phyloP scores from a whole-genome alignment of 2,329 filamentous ascomycete genomes.

The Aspergillus viridinutans region DNA sequence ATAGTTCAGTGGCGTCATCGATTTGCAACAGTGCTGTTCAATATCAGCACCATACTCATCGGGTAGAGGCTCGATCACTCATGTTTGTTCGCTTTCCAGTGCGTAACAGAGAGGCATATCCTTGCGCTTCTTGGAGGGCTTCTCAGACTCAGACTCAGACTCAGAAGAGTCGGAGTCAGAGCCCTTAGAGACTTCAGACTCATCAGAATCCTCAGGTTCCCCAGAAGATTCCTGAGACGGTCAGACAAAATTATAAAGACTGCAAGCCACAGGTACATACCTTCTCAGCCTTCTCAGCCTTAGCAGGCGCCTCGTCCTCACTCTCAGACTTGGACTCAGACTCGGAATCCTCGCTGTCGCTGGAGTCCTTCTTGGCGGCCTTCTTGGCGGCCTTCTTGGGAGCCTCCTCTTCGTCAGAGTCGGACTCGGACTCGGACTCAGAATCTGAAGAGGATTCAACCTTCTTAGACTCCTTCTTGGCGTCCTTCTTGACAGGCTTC shows the following conservation, averaged over 20 bases:
- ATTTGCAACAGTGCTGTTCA: too few relatives aligned
- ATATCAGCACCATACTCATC: too few relatives aligned
- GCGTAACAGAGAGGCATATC: too few relatives aligned
- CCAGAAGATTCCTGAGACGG: conserved; percentile 9
- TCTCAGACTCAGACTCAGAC: conserved; percentile 29
- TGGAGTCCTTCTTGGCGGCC: conserved; percentile 18
- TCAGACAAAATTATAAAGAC: conserved; percentile 3
- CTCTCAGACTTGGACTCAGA: conserved; percentile 26
- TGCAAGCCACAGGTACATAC: conserved; percentile 12
- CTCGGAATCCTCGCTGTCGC: conserved; percentile 26
- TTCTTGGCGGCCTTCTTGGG: conserved; percentile 26
- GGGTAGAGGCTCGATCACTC: too few relatives aligned
- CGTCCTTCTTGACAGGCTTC: conserved; percentile 23
- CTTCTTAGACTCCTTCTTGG: conserved; percentile 22
- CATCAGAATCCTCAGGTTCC: conserved; percentile 9
- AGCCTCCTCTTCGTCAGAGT: conserved; percentile 13
- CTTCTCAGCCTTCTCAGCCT: conserved; percentile 25
- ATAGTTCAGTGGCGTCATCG: too few relatives aligned
- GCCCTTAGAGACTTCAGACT: conserved; percentile 18
- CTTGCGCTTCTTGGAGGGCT: conserved; percentile 47
- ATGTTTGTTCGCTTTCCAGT: too few relatives aligned
- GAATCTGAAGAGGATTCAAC: conserved; percentile 25
- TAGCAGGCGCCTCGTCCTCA: conserved; percentile 22
- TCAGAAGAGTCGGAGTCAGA: conserved; percentile 27
- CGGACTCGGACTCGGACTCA: conserved; percentile 15